A percentile compares a stretch with the other conserved stretches of the same genome.
Conservation (phyloP, 2,329 filamentous ascomycete genomes). For the Monosporascus sp. region DNA sequence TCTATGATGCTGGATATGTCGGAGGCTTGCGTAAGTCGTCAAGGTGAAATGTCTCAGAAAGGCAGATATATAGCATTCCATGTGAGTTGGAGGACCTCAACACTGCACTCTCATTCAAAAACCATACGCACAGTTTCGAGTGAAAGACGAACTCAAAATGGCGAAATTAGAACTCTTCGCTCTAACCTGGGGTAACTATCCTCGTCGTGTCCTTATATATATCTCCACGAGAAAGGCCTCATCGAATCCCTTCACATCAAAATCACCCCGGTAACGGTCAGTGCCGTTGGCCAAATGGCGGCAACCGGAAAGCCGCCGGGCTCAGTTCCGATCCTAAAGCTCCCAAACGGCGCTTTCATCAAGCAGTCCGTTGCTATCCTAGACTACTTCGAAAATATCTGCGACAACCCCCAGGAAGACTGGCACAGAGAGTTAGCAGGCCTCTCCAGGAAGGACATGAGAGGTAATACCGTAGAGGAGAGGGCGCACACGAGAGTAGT, state of each 20-base stretch:
- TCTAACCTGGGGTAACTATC: constrained; percentile 3
- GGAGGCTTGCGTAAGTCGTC: no score
- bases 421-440: constrained; percentile 10
- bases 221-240: constrained; percentile 9
- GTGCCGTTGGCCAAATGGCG: background rate
- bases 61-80: no score
- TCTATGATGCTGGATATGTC: no score
- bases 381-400: constrained; percentile 19
- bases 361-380: constrained; percentile 19
- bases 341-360: constrained; percentile 15
- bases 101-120: no score
- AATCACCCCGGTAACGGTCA: constrained; percentile 2
- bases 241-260: constrained; percentile 4
- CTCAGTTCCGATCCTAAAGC: constrained; percentile 10
- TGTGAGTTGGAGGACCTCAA: no score
- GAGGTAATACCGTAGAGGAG: background rate
- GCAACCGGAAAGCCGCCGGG: constrained; percentile 18
- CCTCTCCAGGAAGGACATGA: constrained; percentile 1
- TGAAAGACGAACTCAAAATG: background rate
- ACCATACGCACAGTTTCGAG: no score
- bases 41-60: no score
- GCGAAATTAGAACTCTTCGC: constrained; percentile 3
- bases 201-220: constrained; percentile 6
- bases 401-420: constrained; percentile 10
- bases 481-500: constrained; percentile 2